These are phyloP conservation scores for Ophiostoma sp. DNA, from an alignment of 2,329 filamentous ascomycete species.

Conservation along the genomic window DNA sequence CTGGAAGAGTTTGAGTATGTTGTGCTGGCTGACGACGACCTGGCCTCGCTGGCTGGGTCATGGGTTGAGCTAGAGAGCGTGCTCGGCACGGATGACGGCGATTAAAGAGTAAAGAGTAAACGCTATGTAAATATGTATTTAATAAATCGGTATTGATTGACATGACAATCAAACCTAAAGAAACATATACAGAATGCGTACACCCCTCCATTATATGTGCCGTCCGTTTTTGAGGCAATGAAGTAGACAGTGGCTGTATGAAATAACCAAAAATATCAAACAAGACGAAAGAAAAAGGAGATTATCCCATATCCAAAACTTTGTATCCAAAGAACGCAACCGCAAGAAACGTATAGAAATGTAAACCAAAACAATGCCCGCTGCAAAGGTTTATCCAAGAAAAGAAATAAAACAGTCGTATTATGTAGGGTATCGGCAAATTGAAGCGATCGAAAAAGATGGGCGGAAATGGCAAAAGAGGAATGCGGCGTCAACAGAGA, in stretches of 20 bases:
- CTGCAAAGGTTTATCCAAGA: background rate
- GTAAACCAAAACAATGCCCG: background rate
- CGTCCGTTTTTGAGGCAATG: background rate
- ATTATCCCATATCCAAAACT: background rate
- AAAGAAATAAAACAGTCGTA: background rate
- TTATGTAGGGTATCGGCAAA: conserved; percentile 16
- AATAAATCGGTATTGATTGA: background rate
- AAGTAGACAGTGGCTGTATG: background rate
- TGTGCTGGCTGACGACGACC: conserved; percentile 22
- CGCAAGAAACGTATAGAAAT: background rate
- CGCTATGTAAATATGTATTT: background rate
- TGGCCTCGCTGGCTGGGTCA: conserved; percentile 22
- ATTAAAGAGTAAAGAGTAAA: background rate
- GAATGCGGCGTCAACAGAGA: background rate
- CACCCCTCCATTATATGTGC: background rate
- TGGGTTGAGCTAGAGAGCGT: conserved; percentile 27
- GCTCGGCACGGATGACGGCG: conserved; percentile 14
- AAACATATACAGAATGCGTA: background rate
- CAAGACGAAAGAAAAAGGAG: background rate
- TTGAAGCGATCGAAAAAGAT: background rate
- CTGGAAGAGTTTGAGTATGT: conserved; percentile 21
- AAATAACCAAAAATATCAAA: background rate
- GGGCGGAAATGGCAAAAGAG: background rate
- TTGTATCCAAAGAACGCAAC: background rate
- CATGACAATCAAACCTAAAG: background rate